Evolutionary conservation across 2,329 filamentous ascomycete genomes (phyloP).

Genomic region (Pseudogymnoascus sp.): DNA sequence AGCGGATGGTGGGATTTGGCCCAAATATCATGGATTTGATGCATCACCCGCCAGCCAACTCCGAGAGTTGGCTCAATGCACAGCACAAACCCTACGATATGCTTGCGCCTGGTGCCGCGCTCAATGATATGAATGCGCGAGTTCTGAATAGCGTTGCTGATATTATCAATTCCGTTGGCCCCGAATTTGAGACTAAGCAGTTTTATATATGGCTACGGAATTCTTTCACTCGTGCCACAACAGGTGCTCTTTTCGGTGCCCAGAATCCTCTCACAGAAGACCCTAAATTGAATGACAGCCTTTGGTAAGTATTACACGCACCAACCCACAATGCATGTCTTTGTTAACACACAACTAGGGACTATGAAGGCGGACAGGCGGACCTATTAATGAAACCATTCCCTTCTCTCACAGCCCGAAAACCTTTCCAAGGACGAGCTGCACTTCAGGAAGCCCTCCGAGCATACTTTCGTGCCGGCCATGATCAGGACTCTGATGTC

Average conservation of each 20-base stretch:
- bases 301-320: conserved; percentile 28
- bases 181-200: conserved; percentile 26
- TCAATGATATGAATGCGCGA: conserved; percentile 30
- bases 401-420: conserved; percentile 25
- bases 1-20: conserved; percentile 32
- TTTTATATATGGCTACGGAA: conserved; percentile 34
- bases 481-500: conserved; percentile 23
- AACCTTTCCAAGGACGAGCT: conserved; percentile 29
- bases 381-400: conserved; percentile 27
- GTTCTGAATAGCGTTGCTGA: conserved; percentile 30
- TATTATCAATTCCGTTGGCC: conserved; percentile 22
- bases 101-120: conserved; percentile 25
- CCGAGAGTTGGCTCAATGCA: conserved; percentile 15
- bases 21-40: conserved; percentile 25
- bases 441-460: conserved; percentile 30
- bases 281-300: conserved; percentile 29
- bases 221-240: conserved; percentile 32
- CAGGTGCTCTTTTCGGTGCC: conserved; percentile 35
- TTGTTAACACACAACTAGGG: conserved; percentile 16
- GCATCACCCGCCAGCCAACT: conserved; percentile 22
- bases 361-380: conserved; percentile 25
- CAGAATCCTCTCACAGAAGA: conserved; percentile 34
- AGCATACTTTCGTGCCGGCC: conserved; percentile 26
- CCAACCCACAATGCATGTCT: neutral
- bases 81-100: conserved; percentile 32